Conservation (phyloP, 129 eudicot species). For the Pseudognaphalium luteoalbum region DNA sequence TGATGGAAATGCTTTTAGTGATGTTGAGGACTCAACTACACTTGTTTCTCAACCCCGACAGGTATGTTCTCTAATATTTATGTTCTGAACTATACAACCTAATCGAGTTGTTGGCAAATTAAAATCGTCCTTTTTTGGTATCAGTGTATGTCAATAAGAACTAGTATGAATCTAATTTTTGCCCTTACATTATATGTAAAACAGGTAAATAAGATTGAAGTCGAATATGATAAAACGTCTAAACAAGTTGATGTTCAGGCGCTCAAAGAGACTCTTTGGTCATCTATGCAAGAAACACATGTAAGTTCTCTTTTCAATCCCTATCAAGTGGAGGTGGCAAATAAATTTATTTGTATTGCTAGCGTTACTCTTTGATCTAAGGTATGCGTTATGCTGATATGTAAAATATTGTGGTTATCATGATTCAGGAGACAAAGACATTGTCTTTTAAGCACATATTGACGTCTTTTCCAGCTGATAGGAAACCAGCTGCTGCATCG, state of each 20-base stretch:
- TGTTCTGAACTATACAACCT: background rate
- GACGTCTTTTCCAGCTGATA: constrained; percentile 43
- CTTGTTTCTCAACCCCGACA: constrained; percentile 82
- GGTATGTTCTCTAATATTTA: constrained; percentile 43
- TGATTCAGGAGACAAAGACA: constrained; percentile 31
- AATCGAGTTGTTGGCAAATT: background rate
- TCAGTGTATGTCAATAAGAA: background rate
- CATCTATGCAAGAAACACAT: constrained; percentile 51
- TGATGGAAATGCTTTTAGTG: constrained; percentile 53
- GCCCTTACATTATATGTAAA: constrained; percentile 1
- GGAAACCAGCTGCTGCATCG: constrained; percentile 39
- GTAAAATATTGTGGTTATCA: background rate
- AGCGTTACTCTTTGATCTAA: background rate
- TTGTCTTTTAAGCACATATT: constrained; percentile 47
- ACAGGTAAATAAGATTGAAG: constrained; percentile 68
- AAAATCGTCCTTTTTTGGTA: background rate
- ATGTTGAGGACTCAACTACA: constrained; percentile 53
- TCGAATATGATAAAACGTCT: constrained; percentile 66
- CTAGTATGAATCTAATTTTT: background rate
- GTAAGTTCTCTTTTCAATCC: constrained; percentile 29
- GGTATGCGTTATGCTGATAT: background rate
- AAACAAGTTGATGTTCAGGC: constrained; percentile 85
- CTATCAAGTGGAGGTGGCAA: background rate
- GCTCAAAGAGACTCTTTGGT: constrained; percentile 77
- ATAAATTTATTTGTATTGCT: too few relatives aligned